Evolutionary conservation across 2,329 filamentous ascomycete genomes (phyloP).

Genomic region (Pseudogymnoascus sp.): DNA sequence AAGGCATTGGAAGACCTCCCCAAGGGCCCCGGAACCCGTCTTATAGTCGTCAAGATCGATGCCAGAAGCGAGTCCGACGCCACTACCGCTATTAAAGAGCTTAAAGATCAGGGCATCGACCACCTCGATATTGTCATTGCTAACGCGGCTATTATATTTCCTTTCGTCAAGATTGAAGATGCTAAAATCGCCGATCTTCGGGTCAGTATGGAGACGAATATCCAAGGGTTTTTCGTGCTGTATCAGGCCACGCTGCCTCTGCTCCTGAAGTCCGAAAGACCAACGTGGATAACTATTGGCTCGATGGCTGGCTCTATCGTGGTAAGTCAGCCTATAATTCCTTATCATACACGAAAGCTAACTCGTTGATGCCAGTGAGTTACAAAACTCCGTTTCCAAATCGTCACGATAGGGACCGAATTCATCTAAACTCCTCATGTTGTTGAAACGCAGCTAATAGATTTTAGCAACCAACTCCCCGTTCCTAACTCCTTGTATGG

Average conservation of each 20-base stretch:
- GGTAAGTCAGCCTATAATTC: not conserved
- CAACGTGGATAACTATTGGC: conserved; percentile 28
- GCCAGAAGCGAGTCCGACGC: conserved; percentile 22
- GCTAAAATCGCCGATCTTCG: conserved; percentile 23
- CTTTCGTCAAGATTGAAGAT: conserved; percentile 23
- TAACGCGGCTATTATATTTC: conserved; percentile 26
- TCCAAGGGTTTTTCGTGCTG: conserved; percentile 24
- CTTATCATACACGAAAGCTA: not conserved
- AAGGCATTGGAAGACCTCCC: conserved; percentile 22
- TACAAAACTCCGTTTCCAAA: not conserved
- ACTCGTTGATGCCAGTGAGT: not conserved
- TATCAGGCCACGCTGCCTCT: conserved; percentile 28
- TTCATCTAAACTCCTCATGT: not conserved
- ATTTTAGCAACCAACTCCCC: conserved; percentile 14
- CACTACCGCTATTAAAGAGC: conserved; percentile 21
- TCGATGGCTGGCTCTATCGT: conserved; percentile 22
- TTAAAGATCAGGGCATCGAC: conserved; percentile 22
- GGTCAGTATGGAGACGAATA: conserved; percentile 23
- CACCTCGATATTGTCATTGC: conserved; percentile 31
- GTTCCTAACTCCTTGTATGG: conserved; percentile 24
- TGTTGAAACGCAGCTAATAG: not conserved
- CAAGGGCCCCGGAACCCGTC: conserved; percentile 22
- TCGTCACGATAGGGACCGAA: not conserved
- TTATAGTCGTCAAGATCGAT: conserved; percentile 29
- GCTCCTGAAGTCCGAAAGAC: conserved; percentile 25